These are phyloP conservation scores for Eucalyptus erythrocorys DNA, from an alignment of 345 rosid genomes.

Conservation along the genomic window DNA sequence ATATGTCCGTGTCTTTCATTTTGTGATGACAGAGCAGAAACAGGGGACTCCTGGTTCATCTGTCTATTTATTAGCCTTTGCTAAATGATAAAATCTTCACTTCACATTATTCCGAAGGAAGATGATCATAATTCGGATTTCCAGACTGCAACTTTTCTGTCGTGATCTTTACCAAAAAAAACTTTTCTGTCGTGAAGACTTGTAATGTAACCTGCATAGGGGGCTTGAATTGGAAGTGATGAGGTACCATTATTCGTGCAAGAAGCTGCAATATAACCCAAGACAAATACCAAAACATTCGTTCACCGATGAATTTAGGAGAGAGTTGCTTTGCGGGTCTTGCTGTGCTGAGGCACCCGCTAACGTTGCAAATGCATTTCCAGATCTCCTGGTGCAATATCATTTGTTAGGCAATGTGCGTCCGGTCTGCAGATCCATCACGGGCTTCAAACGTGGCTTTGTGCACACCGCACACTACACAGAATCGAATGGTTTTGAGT, in stretches of 20 bases:
- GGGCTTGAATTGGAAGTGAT: not conserved
- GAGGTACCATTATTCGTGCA: not conserved
- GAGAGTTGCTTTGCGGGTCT: not conserved
- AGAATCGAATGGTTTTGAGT: not conserved
- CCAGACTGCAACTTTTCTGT: not conserved
- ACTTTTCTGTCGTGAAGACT: not conserved
- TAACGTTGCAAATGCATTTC: not conserved
- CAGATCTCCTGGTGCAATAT: not conserved
- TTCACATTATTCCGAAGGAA: not conserved
- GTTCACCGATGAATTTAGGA: not conserved
- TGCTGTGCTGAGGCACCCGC: not conserved
- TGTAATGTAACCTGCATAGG: not conserved
- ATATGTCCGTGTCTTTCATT: not conserved
- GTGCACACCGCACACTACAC: not conserved
- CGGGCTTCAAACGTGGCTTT: not conserved
- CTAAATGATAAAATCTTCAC: not conserved
- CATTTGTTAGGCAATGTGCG: not conserved
- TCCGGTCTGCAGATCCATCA: not conserved
- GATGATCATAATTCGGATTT: not conserved
- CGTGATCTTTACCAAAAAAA: no score
- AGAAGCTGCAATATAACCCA: not conserved
- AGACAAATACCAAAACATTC: not conserved
- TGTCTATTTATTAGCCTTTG: not conserved
- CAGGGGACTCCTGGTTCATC: not conserved
- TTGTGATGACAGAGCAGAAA: not conserved